Evolutionary conservation across 805 yeast genomes (phyloP).

Genomic region (Saccharomycopsis amapae): DNA sequence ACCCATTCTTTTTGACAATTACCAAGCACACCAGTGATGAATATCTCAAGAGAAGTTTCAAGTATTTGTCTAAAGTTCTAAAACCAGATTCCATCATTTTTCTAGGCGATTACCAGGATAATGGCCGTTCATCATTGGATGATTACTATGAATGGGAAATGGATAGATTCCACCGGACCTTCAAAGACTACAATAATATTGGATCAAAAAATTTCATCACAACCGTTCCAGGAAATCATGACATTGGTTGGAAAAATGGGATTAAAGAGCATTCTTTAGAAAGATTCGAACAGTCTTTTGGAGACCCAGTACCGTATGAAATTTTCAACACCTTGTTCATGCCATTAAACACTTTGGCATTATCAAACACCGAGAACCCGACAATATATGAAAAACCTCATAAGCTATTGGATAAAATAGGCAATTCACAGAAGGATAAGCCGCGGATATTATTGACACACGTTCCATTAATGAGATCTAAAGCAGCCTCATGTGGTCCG

Average conservation of each 20-base stretch:
- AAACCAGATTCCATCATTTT: constrained; percentile 74
- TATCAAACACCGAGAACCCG: constrained; percentile 52
- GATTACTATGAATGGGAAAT: constrained; percentile 46
- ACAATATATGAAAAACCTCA: constrained; percentile 41
- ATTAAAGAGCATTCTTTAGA: constrained; percentile 49
- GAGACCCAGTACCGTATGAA: constrained; percentile 43
- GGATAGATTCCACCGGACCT: constrained; percentile 62
- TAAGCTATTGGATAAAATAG: constrained; percentile 41
- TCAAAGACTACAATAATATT: constrained; percentile 42
- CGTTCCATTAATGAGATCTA: constrained; percentile 77
- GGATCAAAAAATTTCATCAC: constrained; percentile 32
- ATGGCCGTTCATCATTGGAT: constrained; percentile 76
- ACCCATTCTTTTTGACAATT: constrained; percentile 40
- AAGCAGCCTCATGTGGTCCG: constrained; percentile 64
- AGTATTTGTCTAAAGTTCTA: constrained; percentile 45
- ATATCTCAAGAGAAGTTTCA: constrained; percentile 72
- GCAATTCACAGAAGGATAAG: constrained; percentile 25
- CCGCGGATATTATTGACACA: constrained; percentile 76
- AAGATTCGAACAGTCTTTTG: constrained; percentile 68
- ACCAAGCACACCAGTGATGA: constrained; percentile 66
- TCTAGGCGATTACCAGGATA: constrained; percentile 90
- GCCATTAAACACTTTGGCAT: constrained; percentile 73
- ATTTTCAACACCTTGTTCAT: constrained; percentile 65
- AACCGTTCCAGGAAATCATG: constrained; percentile 87
- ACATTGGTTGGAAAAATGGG: constrained; percentile 84